Evolutionary conservation across 2,329 filamentous ascomycete species (phyloP).

Genomic region (Pseudogymnoascus sp.): DNA sequence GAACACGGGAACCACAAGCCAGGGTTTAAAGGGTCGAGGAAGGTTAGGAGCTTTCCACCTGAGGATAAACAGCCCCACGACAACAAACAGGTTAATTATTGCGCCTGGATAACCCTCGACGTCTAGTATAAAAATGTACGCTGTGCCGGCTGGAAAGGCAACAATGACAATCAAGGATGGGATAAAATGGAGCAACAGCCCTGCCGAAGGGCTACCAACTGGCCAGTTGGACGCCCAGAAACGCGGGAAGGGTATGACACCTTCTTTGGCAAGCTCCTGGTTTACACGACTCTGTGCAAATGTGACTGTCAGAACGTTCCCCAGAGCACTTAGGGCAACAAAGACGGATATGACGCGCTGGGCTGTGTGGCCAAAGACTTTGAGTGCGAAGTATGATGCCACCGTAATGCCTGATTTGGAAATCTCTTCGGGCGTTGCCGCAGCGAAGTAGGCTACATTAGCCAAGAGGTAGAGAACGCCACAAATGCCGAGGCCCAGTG

Average conservation of each 20-base stretch:
- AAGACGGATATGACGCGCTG: slow-evolving; percentile 37
- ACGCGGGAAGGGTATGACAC: slow-evolving; percentile 35
- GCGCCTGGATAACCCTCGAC: slow-evolving; percentile 30
- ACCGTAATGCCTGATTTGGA: slow-evolving; percentile 42
- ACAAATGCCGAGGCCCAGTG: slow-evolving; percentile 42
- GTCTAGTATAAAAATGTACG: slow-evolving; percentile 29
- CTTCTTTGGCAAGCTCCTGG: slow-evolving; percentile 39
- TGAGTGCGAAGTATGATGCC: slow-evolving; percentile 47
- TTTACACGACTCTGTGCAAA: slow-evolving; percentile 39
- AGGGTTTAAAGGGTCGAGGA: slow-evolving; percentile 31
- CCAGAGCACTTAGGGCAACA: slow-evolving; percentile 39
- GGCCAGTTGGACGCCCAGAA: slow-evolving; percentile 25
- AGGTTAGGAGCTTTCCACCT: slow-evolving; percentile 22
- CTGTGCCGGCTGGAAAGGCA: slow-evolving; percentile 35
- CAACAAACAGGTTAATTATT: slow-evolving; percentile 27
- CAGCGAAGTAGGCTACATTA: slow-evolving; percentile 51
- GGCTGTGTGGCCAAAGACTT: slow-evolving; percentile 38
- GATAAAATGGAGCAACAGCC: slow-evolving; percentile 47
- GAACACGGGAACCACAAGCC: slow-evolving; percentile 28
- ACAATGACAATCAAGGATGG: slow-evolving; percentile 49
- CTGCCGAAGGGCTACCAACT: slow-evolving; percentile 19
- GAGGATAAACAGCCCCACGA: slow-evolving; percentile 27
- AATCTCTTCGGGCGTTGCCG: slow-evolving; percentile 46
- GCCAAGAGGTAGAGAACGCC: slow-evolving; percentile 46
- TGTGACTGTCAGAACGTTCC: slow-evolving; percentile 40